These are phyloP conservation scores for Candida maris DNA, from an alignment of 805 yeast genomes.

Conservation along the genomic window DNA sequence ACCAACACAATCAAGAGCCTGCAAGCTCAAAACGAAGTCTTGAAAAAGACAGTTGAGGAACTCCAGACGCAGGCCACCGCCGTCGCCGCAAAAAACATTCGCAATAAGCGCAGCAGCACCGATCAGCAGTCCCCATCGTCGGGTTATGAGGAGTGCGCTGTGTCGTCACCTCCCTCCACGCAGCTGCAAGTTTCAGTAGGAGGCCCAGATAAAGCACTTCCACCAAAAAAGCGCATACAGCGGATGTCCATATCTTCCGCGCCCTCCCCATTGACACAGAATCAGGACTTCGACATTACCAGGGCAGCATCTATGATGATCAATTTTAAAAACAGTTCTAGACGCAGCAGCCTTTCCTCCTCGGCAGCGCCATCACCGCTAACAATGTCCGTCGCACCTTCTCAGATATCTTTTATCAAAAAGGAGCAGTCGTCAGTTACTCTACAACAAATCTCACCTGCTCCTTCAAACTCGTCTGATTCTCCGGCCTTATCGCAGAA, in stretches of 20 bases:
- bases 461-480: constrained; percentile 41
- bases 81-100: constrained; percentile 3
- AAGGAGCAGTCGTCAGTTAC: constrained; percentile 8
- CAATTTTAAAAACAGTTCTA: constrained; percentile 26
- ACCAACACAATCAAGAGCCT: constrained; percentile 49
- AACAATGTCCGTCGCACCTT: constrained; percentile 4
- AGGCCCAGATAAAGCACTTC: background rate
- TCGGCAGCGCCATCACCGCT: constrained; percentile 18
- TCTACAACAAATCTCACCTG: constrained; percentile 41
- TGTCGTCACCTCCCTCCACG: constrained; percentile 19
- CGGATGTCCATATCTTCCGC: constrained; percentile 1
- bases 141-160: constrained; percentile 8
- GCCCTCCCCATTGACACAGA: constrained; percentile 5
- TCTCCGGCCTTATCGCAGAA: constrained; percentile 33
- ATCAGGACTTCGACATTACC: constrained; percentile 20
- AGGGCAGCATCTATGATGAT: constrained; percentile 30
- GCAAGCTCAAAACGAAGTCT: constrained; percentile 41
- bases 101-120: constrained; percentile 8
- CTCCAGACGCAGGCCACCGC: constrained; percentile 26
- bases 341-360: constrained; percentile 23
- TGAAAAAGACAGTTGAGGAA: constrained; percentile 41
- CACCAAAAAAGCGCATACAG: background rate
- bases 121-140: constrained; percentile 17
- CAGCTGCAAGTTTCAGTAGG: constrained; percentile 7
- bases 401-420: constrained; percentile 2